Evolutionary conservation across 345 rosid species (phyloP).

Genomic region (Eucalyptus decipiens): DNA sequence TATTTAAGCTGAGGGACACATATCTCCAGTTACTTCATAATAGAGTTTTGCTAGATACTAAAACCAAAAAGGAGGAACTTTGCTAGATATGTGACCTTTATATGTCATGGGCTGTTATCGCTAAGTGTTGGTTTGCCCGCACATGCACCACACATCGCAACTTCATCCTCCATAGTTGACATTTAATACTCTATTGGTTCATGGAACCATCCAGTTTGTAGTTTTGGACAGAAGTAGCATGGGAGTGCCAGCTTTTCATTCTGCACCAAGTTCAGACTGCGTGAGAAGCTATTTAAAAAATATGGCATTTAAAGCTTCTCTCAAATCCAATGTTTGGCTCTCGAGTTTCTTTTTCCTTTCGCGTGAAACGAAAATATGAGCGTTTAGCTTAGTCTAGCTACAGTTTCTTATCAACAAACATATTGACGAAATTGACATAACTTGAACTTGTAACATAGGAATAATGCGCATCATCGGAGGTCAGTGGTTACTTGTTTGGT

Average conservation of each 20-base stretch:
- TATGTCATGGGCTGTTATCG: not conserved
- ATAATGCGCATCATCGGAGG: constrained; percentile 48
- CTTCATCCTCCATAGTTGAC: not conserved
- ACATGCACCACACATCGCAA: not conserved
- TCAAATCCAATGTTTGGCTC: not conserved
- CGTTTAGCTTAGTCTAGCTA: not conserved
- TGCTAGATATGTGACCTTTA: not conserved
- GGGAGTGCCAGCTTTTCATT: not conserved
- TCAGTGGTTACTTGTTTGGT: constrained; percentile 73
- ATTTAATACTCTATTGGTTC: not conserved
- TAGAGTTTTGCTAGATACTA: not conserved
- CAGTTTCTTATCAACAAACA: not conserved
- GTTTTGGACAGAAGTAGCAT: not conserved
- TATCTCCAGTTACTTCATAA: not conserved
- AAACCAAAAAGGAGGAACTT: not conserved
- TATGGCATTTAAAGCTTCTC: not conserved
- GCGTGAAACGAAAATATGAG: not conserved
- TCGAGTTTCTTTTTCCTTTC: not conserved
- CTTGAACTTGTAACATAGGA: constrained; percentile 22
- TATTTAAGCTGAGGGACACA: not conserved
- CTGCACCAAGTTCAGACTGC: not conserved
- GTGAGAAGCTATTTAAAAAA: not conserved
- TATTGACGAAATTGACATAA: not conserved
- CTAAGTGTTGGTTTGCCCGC: not conserved
- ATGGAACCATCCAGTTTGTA: not conserved